phyloP scores from a whole-genome alignment of 2,329 filamentous ascomycete species.

The Xylariaceae sp. region DNA sequence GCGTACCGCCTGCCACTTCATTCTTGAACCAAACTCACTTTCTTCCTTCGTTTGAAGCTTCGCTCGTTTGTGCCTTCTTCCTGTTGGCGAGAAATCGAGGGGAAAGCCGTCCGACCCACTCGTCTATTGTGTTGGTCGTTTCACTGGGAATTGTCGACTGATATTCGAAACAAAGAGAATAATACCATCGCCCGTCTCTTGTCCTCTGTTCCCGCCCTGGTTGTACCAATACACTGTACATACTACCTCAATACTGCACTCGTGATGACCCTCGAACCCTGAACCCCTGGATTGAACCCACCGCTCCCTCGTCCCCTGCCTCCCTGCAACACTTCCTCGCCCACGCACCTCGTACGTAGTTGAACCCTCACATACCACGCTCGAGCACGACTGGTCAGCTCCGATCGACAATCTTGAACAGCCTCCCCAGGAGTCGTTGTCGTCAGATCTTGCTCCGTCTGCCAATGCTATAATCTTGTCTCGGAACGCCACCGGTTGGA shows the following conservation, averaged over 20 bases:
- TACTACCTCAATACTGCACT: neutral
- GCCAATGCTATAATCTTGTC: constrained; percentile 21
- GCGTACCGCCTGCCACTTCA: neutral
- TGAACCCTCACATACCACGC: constrained; percentile 9
- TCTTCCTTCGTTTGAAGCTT: neutral
- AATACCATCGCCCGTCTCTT: constrained; percentile 13
- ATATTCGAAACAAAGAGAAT: constrained; percentile 24
- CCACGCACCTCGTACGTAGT: constrained; percentile 3
- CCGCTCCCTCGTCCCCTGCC: constrained; percentile 17
- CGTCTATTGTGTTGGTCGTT: constrained; percentile 10
- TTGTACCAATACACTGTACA: neutral
- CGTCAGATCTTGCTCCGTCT: constrained; percentile 9
- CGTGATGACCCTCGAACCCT: constrained; percentile 9
- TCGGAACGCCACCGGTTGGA: constrained; percentile 14
- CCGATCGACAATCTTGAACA: constrained; percentile 2
- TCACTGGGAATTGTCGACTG: constrained; percentile 22
- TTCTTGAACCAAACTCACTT: neutral
- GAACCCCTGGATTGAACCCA: constrained; percentile 29
- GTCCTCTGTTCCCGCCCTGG: neutral
- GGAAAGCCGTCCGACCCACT: constrained; percentile 6
- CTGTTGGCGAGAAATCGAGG: neutral
- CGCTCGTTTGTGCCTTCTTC: constrained; percentile 7
- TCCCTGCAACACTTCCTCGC: constrained; percentile 9
- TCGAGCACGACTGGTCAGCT: constrained; percentile 5
- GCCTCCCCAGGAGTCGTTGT: constrained; percentile 7